Conservation (phyloP, 768 basidiomycete species). For the Russula earlei region DNA sequence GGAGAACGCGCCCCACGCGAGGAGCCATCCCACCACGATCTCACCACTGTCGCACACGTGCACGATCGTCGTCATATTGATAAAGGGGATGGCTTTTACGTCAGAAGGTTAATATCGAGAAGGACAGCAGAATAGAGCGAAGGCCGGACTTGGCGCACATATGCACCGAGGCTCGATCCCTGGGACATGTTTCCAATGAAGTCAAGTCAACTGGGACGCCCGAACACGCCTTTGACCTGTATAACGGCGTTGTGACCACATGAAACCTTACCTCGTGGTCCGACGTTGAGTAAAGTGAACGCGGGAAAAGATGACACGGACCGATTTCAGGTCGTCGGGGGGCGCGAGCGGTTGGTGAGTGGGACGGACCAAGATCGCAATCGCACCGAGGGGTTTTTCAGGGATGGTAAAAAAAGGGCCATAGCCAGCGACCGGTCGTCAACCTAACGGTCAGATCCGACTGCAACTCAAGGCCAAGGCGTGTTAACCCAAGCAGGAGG, state of each 20-base stretch:
- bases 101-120: conserved; percentile 14
- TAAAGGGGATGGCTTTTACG: conserved; percentile 17
- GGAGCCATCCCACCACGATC: conserved; percentile 8
- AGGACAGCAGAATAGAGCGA: conserved; percentile 8
- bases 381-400: background rate
- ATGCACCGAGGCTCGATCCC: conserved; percentile 17
- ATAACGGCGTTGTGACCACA: conserved; percentile 15
- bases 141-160: conserved; percentile 19
- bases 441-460: background rate
- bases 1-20: conserved; percentile 8
- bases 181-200: conserved; percentile 13
- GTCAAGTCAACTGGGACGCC: conserved; percentile 4
- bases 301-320: conserved; percentile 13
- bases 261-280: conserved; percentile 12
- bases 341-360: too few species aligned
- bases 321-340: background rate
- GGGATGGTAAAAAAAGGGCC: background rate
- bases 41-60: background rate
- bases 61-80: conserved; percentile 14
- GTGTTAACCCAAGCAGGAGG: conserved; percentile 9
- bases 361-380: too few species aligned
- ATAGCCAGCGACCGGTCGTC: conserved; percentile 6
- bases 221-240: conserved; percentile 17
- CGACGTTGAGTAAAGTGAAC: conserved; percentile 16
- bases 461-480: conserved; percentile 13